Percentiles rank a stretch among this genome's conserved stretches.
These are phyloP conservation scores for Circinella umbellata DNA, from an alignment of 371 early-diverging fungal species.

Conservation along the genomic window DNA sequence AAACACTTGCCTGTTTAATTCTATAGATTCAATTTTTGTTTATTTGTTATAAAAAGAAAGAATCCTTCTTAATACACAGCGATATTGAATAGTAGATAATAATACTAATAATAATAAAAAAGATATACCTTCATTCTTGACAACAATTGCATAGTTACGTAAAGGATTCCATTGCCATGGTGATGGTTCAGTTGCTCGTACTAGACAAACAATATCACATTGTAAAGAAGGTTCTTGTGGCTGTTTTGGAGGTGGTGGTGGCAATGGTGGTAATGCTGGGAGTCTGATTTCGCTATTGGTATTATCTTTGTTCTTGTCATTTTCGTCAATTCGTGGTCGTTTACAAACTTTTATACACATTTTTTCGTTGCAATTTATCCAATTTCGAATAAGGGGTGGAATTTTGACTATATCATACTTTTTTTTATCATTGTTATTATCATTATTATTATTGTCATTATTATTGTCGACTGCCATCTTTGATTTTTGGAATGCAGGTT, in stretches of 20 bases:
- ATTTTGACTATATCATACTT: conserved; percentile 7
- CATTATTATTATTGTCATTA: neutral
- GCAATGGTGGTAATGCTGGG: neutral
- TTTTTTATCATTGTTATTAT: neutral
- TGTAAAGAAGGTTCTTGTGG: neutral
- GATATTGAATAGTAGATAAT: too few species aligned
- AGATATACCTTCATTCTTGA: neutral
- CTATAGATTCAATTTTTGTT: neutral
- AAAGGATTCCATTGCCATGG: conserved; percentile 14
- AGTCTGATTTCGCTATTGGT: neutral
- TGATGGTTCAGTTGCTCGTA: conserved; percentile 8
- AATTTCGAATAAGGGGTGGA: neutral
- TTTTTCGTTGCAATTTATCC: conserved; percentile 10
- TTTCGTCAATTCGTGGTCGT: neutral
- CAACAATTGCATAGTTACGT: conserved; percentile 10
- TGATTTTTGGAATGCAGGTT: neutral
- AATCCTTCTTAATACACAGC: neutral
- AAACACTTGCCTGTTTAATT: neutral
- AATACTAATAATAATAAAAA: neutral
- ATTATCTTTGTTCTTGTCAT: neutral
- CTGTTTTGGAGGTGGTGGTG: too few species aligned
- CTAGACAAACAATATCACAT: conserved; percentile 11
- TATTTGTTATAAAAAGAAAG: too few species aligned
- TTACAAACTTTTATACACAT: conserved; percentile 6
- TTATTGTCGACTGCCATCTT: conserved; percentile 2